These are phyloP conservation scores for Iris macrosiphon DNA, from an alignment of 106 monocot species.

Conservation along the genomic window DNA sequence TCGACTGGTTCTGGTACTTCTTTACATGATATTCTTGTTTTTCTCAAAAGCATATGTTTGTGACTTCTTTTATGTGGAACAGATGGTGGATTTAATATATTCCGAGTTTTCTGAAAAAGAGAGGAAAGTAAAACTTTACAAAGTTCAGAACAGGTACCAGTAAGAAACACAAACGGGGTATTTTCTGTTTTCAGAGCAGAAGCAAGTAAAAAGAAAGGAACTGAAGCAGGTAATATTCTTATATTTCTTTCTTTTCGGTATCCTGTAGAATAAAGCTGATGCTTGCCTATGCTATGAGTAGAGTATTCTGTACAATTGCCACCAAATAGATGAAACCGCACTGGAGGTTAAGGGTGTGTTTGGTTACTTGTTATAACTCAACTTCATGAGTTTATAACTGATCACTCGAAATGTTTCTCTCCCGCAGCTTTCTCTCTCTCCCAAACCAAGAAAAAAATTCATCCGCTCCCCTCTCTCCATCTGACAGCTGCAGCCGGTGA, in stretches of 20 bases:
- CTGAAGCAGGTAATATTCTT: constrained; percentile 30
- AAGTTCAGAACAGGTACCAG: constrained; percentile 19
- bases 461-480: too few relatives aligned
- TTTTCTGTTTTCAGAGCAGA: constrained; percentile 27
- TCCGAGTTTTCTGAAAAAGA: constrained; percentile 45
- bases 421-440: too few relatives aligned
- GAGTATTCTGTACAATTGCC: too few relatives aligned
- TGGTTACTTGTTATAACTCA: too few relatives aligned
- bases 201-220: constrained; percentile 17
- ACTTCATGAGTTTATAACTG: too few relatives aligned
- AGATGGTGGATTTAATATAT: constrained; percentile 65
- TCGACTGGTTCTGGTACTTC: background rate
- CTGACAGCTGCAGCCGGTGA: too few relatives aligned
- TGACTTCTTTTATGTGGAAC: constrained; percentile 6
- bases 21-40: background rate
- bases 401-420: too few relatives aligned
- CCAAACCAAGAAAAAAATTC: too few relatives aligned
- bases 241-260: background rate
- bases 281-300: too few relatives aligned
- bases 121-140: constrained; percentile 20
- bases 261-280: too few relatives aligned
- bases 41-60: background rate
- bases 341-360: too few relatives aligned
- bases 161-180: constrained; percentile 18
- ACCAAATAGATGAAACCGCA: too few relatives aligned